Base-by-base conservation (phyloP, 441 rosid species). In the Bruguiera hainesii region DNA sequence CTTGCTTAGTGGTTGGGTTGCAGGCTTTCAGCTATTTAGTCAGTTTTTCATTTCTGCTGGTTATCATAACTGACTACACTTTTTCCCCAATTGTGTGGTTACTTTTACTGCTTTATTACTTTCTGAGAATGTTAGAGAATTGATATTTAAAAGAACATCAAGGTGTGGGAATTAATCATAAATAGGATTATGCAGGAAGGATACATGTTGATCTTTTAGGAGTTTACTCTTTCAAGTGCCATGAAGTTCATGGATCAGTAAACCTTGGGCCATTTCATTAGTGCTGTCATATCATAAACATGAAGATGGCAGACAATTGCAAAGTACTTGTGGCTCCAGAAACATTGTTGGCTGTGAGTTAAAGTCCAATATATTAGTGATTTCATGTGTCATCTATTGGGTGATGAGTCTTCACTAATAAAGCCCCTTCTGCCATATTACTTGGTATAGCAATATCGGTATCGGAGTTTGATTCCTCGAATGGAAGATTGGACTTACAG, bases 251-350 rank as follows among this genome's bases (percentile, higher is more conserved):
- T 3, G 48, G 13, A 42, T 42, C 5, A 13, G 16, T 42, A 42
- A 42, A 11, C 48, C 46, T 37, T 37, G 4, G 0, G 46, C 46
- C 13, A 37, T 37, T 42, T 42, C 5, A 11, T 42, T 42, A 73
- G 79, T 79, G 86, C 55, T 77, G 77, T 82, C 80, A 75, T 71
- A 73, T 79, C 82, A 71, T 11, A 7, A 71, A 18, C 59, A 6
- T 56, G 67, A 59, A 65, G 42, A 73, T 78, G 79, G 81, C 81
- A 67, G 80, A 79, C 80, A 76, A 39, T 28, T 70, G 67, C 19
- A 42, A 67, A 59, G 70, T 56, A 28, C 50, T 70, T 29, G 20
- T 64, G 33, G n/a, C 21, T 64, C 30, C 6, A 31, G n/a, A 31
- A n/a, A 65, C 64, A 4, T 55, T 6, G 58, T 55, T 55, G 58